Base-by-base conservation (phyloP, 2,329 filamentous ascomycete species). In the Epichloe glyceriae region DNA sequence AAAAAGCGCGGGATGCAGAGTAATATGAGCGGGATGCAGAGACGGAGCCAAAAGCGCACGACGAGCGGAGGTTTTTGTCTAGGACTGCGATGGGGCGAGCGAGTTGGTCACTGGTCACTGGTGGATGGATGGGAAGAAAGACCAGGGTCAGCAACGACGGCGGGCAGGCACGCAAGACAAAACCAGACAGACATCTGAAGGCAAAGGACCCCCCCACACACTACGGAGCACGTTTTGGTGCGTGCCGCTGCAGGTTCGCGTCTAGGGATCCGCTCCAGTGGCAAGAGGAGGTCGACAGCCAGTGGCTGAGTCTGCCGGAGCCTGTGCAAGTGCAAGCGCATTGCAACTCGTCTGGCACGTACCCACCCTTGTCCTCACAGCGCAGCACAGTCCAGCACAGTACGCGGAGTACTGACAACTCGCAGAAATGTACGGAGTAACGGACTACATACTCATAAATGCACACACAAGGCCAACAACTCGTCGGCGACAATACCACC, bases 41-140 rank as follows among this genome's bases (percentile, higher is more conserved):
- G 44, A 49, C 46, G 50, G 33, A 20, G 33, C 33, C 34, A 22
- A 14, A 45, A 42, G 35, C 20, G 40, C n/a, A 26, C 19, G 26
- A 45, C 35, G 30, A 38, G 35, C 38, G 19, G 51, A 46, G 43
- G 33, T 33, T 41, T 41, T 35, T 44, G 51, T 44, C 47, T 42
- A 46, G 40, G 51, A 50, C 20, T 46, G 41, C 14, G 41, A 52
- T 30, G 35, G 43, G 20, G 47, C 17, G 15, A 38, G 34, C 39
- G 19, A 22, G 41, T 15, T 40, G 40, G 26, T 30, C 7, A 30
- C 26, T 40, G 40, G 26, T 10, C 26, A 30, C 26, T 30, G 26
- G 35, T 40, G 17, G 51, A 19, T 46, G 42, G 19, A 26, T 43
- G 30, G 12, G 35, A 35, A 20, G 17, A 40, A 11, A 10, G 38